Conservation (phyloP, 1,284 basidiomycete genomes). For the Rhodotorula sp. region DNA sequence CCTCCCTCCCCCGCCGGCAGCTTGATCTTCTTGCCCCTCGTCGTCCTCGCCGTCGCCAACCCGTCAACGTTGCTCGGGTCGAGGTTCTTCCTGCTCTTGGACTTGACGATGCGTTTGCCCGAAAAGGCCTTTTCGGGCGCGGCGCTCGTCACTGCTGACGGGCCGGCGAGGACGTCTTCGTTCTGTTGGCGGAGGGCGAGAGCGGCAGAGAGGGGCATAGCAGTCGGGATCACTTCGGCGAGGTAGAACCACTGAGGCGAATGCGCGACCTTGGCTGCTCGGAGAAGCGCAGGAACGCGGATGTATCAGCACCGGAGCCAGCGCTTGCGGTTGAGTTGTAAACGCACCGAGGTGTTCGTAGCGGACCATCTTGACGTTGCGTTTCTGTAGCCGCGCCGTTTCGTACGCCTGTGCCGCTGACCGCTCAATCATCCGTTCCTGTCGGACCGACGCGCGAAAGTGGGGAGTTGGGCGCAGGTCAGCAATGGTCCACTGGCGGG, state of each 20-base stretch:
- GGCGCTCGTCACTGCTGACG: constrained; percentile 3
- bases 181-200: constrained; percentile 4
- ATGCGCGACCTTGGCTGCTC: constrained; percentile 8
- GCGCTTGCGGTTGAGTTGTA: neutral
- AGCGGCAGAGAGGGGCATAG: constrained; percentile 13
- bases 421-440: constrained; percentile 21
- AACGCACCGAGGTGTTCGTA: constrained; percentile 21
- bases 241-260: constrained; percentile 32
- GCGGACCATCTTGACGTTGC: constrained; percentile 15
- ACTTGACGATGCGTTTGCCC: constrained; percentile 13
- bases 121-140: neutral
- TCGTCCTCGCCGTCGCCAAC: constrained; percentile 2
- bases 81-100: constrained; percentile 3
- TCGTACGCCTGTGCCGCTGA: constrained; percentile 14
- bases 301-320: neutral
- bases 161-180: neutral
- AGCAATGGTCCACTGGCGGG: neutral
- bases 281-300: too few relatives aligned
- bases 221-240: constrained; percentile 26
- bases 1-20: constrained; percentile 13
- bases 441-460: neutral
- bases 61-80: neutral
- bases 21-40: constrained; percentile 22
- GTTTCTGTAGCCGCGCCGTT: constrained; percentile 20
- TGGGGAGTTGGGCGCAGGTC: constrained; percentile 17